Evolutionary conservation across 805 yeast genomes (phyloP).

Genomic region (Kregervanrija fluxuum): DNA sequence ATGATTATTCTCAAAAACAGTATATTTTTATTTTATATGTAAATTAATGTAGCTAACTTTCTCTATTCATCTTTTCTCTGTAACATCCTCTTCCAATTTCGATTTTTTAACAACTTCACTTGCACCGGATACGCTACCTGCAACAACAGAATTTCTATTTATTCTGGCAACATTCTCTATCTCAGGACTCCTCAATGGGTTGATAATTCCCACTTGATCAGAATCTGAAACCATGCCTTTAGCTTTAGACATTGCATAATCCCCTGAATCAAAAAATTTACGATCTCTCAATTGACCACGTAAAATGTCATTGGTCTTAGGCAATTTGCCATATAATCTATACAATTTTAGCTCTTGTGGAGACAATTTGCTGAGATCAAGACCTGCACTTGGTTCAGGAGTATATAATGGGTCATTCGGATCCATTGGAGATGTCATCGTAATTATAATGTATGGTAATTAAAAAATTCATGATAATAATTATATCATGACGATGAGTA

Average conservation of each 20-base stretch:
- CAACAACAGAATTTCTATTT: conserved; percentile 44
- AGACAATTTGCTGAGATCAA: conserved; percentile 51
- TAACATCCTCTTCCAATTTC: conserved; percentile 46
- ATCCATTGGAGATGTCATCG: conserved; percentile 8
- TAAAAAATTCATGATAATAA: not conserved
- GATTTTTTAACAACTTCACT: conserved; percentile 30
- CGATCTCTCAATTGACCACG: conserved; percentile 76
- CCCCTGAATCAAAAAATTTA: conserved; percentile 91
- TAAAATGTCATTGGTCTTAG: conserved; percentile 70
- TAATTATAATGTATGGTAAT: conserved; percentile 6
- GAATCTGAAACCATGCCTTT: conserved; percentile 32
- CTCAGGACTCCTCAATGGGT: conserved; percentile 40
- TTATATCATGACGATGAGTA: no score
- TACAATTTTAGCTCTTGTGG: conserved; percentile 78
- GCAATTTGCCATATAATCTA: conserved; percentile 79
- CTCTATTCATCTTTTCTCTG: conserved; percentile 23
- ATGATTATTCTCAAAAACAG: not conserved
- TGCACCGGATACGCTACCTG: conserved; percentile 5
- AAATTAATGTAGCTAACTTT: not conserved
- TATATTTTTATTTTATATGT: not conserved
- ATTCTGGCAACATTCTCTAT: conserved; percentile 55
- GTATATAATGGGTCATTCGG: conserved; percentile 46
- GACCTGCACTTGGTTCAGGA: conserved; percentile 20
- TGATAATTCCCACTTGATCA: conserved; percentile 24
- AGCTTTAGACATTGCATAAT: conserved; percentile 78